Conservation (phyloP, 2,329 filamentous ascomycete genomes). For the Paecilomyces formosus region DNA sequence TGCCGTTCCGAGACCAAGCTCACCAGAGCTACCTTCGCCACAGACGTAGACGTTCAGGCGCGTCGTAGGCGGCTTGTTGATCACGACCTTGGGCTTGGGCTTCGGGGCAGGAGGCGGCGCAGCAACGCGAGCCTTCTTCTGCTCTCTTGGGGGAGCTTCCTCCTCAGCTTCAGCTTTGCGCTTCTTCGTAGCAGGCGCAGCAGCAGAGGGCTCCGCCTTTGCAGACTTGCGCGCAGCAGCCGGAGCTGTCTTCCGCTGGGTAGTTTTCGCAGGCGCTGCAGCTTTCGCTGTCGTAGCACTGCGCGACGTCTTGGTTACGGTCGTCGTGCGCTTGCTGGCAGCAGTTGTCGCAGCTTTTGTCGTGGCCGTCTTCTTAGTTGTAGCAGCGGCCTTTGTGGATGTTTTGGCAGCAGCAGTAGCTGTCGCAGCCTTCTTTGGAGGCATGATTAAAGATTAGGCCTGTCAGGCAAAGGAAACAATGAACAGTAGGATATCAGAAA, state of each 20-base stretch:
- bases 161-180: slow-evolving; percentile 25
- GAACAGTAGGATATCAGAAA: not conserved
- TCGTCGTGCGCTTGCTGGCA: not conserved
- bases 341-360: not conserved
- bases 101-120: slow-evolving; percentile 18
- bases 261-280: slow-evolving; percentile 7
- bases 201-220: slow-evolving; percentile 4
- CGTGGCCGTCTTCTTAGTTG: slow-evolving; percentile 7
- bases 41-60: slow-evolving; percentile 69
- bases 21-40: slow-evolving; percentile 71
- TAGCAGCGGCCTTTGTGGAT: slow-evolving; percentile 11
- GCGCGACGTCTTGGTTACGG: not conserved
- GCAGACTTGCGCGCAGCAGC: slow-evolving; percentile 9
- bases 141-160: slow-evolving; percentile 17
- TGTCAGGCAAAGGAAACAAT: not conserved
- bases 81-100: slow-evolving; percentile 34
- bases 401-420: slow-evolving; percentile 17
- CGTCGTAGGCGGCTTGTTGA: slow-evolving; percentile 54
- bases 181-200: slow-evolving; percentile 19
- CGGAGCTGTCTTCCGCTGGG: slow-evolving; percentile 11
- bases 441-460: slow-evolving; percentile 11
- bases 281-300: slow-evolving; percentile 6
- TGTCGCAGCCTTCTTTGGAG: slow-evolving; percentile 24
- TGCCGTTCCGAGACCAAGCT: slow-evolving; percentile 67
- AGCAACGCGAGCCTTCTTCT: slow-evolving; percentile 22